Conservation (phyloP, 495 filamentous ascomycete genomes). For the Filosporella fistucella region DNA sequence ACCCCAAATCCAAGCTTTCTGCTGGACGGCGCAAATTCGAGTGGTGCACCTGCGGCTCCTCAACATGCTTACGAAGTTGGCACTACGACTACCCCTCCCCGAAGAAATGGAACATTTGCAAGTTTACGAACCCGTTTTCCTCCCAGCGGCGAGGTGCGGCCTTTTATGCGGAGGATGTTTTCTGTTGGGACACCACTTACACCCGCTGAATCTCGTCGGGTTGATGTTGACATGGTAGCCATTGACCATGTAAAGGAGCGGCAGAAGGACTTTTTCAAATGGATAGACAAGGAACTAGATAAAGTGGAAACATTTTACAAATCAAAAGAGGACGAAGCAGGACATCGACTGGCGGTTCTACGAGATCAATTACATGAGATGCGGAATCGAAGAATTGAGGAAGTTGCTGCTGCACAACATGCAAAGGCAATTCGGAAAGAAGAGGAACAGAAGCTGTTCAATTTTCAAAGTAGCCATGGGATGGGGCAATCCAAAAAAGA, state of each 20-base stretch:
- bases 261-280: conserved; percentile 73
- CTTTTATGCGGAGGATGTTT: conserved; percentile 36
- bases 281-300: conserved; percentile 71
- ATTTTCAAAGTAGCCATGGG: background rate
- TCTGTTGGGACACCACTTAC: conserved; percentile 28
- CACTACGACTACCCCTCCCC: conserved; percentile 26
- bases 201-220: conserved; percentile 29
- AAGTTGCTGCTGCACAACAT: conserved; percentile 48
- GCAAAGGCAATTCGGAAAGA: conserved; percentile 16
- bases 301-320: conserved; percentile 87
- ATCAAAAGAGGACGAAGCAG: conserved; percentile 75
- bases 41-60: conserved; percentile 15
- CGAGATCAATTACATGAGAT: conserved; percentile 83
- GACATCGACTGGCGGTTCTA: conserved; percentile 60
- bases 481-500: conserved; percentile 13
- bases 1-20: background rate
- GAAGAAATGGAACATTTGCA: conserved; percentile 24
- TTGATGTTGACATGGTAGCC: conserved; percentile 39
- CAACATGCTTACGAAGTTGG: conserved; percentile 37
- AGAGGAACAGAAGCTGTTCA: conserved; percentile 4
- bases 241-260: conserved; percentile 46
- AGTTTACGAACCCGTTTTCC: conserved; percentile 28
- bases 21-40: background rate
- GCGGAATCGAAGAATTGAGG: conserved; percentile 70
- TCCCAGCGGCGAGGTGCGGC: conserved; percentile 20